Evolutionary conservation across 2,329 filamentous ascomycete species (phyloP), one percentile per base, ranked within the genome.

Genomic region (Graphilbum ipis-grandicollis): DNA sequence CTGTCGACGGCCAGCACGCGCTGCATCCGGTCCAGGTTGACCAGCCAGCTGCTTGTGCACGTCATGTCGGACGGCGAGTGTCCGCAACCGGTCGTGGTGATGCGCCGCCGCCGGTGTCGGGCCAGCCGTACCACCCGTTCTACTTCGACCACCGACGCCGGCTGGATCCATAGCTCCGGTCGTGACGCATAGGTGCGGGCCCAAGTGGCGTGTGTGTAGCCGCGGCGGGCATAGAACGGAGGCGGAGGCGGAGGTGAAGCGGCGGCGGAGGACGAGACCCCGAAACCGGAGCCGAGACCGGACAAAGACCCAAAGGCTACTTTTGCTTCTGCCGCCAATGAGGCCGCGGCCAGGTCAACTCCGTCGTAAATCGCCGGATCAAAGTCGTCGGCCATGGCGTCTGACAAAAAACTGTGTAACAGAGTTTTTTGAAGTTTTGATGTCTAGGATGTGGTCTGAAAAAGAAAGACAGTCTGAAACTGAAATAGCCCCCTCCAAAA

Each of bases 51-150:
- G 14, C 82, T 90, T 5, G 86, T 93, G 58, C 84, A 93, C 5
- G 88, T 96, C 31, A 98, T 61, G 50, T 88, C 79, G 44, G 80
- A 92, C 8, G 88, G 90, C 38, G 86, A 94, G 61, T 98, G 88
- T 39, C 77, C 84, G 48, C 80, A 88, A 41, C 90, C 88, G n/a
- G 86, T 79, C 6, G 80, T 81, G 26, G 86, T 79, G 41, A 98
- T 61, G 41, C 85, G 78, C 33, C 82, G 76, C 31, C 85, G 75
- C 56, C 81, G 90, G 58, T 66, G 70, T 41, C 81, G 77, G 6
- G 90, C 90, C 18, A 94, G 69, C 31, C 68, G 76, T 43, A 94
- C 71, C 35, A 80, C 65, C 55, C 92, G 86, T 55, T 88, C 79
- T 45, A 98, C 71, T 58, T 96, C 88, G 13, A 64, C 62, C 36